Conservation (phyloP, 805 yeast genomes). For the Zygoascus flipseniorum region DNA sequence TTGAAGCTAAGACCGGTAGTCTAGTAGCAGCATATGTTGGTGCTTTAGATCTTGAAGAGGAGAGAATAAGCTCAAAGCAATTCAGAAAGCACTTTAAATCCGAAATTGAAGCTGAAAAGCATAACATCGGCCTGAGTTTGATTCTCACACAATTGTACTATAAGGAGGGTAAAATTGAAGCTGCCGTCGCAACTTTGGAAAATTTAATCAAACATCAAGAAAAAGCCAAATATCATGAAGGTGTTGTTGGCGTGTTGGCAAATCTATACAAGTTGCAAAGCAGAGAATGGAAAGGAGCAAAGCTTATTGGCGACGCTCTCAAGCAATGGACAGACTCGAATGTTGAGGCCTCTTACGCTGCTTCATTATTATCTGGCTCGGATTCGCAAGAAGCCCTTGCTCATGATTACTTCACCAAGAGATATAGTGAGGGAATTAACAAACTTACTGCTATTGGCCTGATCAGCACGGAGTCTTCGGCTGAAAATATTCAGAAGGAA, state of each 20-base stretch:
- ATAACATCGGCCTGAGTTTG: constrained; percentile 20
- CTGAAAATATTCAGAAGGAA: neutral
- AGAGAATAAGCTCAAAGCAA: neutral
- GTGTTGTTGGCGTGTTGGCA: constrained; percentile 42
- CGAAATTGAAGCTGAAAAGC: constrained; percentile 24
- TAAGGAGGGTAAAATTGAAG: constrained; percentile 17
- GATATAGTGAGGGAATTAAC: constrained; percentile 7
- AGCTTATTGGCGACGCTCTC: constrained; percentile 28
- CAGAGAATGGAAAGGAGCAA: constrained; percentile 28
- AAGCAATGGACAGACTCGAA: constrained; percentile 18
- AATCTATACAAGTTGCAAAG: constrained; percentile 42
- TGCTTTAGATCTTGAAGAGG: neutral
- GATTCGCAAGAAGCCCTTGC: constrained; percentile 4
- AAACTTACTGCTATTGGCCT: constrained; percentile 11
- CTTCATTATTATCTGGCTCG: constrained; percentile 12
- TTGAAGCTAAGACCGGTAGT: neutral
- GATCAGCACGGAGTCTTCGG: constrained; percentile 16
- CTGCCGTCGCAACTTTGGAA: constrained; percentile 24
- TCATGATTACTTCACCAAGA: constrained; percentile 24
- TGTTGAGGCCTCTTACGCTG: neutral
- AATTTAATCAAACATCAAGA: constrained; percentile 2
- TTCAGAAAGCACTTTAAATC: constrained; percentile 20
- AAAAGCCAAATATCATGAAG: constrained; percentile 31
- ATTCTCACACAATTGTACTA: constrained; percentile 23
- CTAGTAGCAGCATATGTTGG: neutral